phyloP scores from a whole-genome alignment of 2,329 filamentous ascomycete genomes.

The Penicillium glabrum region DNA sequence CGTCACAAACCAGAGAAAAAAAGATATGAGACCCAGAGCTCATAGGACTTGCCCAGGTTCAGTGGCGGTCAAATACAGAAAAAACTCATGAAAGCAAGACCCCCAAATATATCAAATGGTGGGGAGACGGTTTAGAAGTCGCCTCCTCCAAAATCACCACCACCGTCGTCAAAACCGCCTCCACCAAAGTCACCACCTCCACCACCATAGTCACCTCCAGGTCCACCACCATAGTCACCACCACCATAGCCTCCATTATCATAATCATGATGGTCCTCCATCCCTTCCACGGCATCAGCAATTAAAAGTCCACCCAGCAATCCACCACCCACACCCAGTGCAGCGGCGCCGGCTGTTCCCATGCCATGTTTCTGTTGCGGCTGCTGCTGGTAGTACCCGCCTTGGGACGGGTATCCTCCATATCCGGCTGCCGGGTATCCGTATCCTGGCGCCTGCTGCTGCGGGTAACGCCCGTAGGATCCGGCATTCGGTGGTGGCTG shows the following conservation, averaged over 20 bases:
- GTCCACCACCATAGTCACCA: background rate
- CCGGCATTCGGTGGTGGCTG: conserved; percentile 22
- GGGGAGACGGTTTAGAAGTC: conserved; percentile 5
- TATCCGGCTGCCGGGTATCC: conserved; percentile 31
- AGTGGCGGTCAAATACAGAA: background rate
- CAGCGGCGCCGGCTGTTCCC: conserved; percentile 71
- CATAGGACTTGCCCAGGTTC: conserved; percentile 7
- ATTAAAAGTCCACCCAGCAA: conserved; percentile 75
- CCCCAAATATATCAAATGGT: background rate
- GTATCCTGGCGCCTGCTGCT: conserved; percentile 21
- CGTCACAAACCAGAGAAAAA: background rate
- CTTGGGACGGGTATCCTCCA: conserved; percentile 35
- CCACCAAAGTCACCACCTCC: conserved; percentile 19
- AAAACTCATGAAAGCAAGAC: background rate
- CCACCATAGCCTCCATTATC: conserved; percentile 14
- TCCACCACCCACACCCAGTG: conserved; percentile 78
- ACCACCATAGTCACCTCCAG: background rate
- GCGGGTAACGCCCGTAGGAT: conserved; percentile 24
- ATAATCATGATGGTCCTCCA: conserved; percentile 56
- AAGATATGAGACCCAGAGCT: background rate
- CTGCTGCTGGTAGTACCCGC: conserved; percentile 37
- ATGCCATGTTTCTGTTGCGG: conserved; percentile 54
- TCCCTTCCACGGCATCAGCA: conserved; percentile 65
- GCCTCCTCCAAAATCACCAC: conserved; percentile 32
- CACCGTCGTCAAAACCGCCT: conserved; percentile 25